Evolutionary conservation across 768 basidiomycete genomes (phyloP).

Genomic region (Lactarius sanguifluus): DNA sequence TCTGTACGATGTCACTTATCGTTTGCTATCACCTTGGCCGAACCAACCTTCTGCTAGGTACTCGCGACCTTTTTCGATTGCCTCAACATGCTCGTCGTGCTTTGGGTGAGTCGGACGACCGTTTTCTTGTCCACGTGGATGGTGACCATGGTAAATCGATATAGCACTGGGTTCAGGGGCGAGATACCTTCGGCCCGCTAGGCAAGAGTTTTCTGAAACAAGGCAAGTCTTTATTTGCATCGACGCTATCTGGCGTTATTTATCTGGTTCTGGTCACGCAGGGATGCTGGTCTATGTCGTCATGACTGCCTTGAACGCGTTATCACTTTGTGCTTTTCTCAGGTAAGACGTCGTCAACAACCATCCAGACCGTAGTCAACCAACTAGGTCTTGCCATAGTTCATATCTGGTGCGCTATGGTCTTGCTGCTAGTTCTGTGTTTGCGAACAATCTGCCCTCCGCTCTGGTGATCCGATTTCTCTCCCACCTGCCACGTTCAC

Average conservation of each 20-base stretch:
- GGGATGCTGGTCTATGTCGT: conserved; percentile 26
- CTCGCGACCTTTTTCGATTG: conserved; percentile 17
- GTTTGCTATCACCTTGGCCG: neutral
- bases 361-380: no score
- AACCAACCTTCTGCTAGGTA: neutral
- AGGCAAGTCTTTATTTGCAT: conserved; percentile 17
- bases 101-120: conserved; percentile 4
- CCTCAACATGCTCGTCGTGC: conserved; percentile 17
- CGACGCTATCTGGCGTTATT: neutral
- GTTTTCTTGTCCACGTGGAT: neutral
- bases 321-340: conserved; percentile 24
- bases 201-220: conserved; percentile 27
- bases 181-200: conserved; percentile 18
- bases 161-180: conserved; percentile 23
- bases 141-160: neutral
- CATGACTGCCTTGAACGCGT: conserved; percentile 25
- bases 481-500: neutral
- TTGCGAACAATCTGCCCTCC: conserved; percentile 23
- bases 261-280: conserved; percentile 7
- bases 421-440: conserved; percentile 12
- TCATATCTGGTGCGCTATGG: neutral
- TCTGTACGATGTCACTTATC: conserved; percentile 6
- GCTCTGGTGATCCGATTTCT: conserved; percentile 17
- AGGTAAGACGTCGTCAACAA: conserved; percentile 2
- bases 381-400: conserved; percentile 8